A percentile compares a stretch with the other conserved stretches of the same genome.
These are phyloP conservation scores for Nothomitra cinnamomea DNA, from an alignment of 2,329 filamentous ascomycete genomes.

Conservation along the genomic window DNA sequence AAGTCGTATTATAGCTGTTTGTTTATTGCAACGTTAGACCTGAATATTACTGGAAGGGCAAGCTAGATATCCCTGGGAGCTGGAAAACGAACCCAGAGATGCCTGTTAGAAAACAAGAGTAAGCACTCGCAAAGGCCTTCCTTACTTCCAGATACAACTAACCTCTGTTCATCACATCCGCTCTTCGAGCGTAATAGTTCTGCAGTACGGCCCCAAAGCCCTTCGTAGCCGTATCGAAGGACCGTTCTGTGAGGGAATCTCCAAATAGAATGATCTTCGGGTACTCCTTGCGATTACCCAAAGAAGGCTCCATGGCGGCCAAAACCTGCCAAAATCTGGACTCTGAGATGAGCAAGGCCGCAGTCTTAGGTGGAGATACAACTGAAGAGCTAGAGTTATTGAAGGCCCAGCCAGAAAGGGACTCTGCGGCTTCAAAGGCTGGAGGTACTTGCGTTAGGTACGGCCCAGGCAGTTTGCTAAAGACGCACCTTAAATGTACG, in stretches of 20 bases:
- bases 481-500: too few relatives aligned
- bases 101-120: neutral
- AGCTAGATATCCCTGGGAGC: neutral
- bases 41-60: neutral
- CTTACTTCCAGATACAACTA: neutral
- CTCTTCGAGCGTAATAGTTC: constrained; percentile 7
- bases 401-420: too few relatives aligned
- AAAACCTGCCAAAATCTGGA: too few relatives aligned
- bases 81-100: neutral
- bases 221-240: neutral
- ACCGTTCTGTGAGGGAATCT: constrained; percentile 9
- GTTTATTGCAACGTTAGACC: neutral
- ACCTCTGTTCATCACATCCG: constrained; percentile 10
- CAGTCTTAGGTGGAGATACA: too few relatives aligned
- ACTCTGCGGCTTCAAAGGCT: too few relatives aligned
- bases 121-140: neutral
- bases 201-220: constrained; percentile 7
- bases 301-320: neutral
- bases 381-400: too few relatives aligned
- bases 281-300: neutral
- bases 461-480: too few relatives aligned
- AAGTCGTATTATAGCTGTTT: constrained; percentile 1
- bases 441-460: too few relatives aligned
- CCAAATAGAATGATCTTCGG: constrained; percentile 8
- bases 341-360: too few relatives aligned